Evolutionary conservation across 129 eudicot genomes (phyloP), one percentile per base, ranked within the genome.

Genomic region (Chrysanthemum makinoi): DNA sequence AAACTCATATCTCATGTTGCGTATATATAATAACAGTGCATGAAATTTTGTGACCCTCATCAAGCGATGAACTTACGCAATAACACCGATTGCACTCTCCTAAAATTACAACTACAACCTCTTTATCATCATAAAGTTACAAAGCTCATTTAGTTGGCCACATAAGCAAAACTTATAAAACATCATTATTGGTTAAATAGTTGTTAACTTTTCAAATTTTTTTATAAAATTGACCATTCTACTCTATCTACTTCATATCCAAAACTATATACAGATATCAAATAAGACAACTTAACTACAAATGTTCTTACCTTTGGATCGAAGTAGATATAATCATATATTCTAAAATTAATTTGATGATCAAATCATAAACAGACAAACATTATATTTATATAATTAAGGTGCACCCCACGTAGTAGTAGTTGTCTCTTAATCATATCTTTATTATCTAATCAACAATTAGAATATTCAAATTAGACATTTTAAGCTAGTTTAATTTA

Each of bases 381-480:
- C 7, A 12, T 10, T 64, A 56, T 70, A 55, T 55, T 35, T 66
- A 43, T 39, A 76, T 6, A 68, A 47, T 57, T 35, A 44, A 68
- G 55, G 75, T 68, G 69, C 62, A 68, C 75, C 79, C 55, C 69
- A 68, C 69, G 55, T 63, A 19, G 26, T 57, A 16, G 26, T 63
- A 7, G 10, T 30, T 49, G 30, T 72, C 66, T 56, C 19, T 49
- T 18, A 20, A 60, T 24, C 61, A 13, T 39, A 15, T 14, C 26
- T 50, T 68, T 26, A 30, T 30, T 30, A 30, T 30, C 35, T 16
- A 22, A 47, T 65, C 9, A 9, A 19, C 12, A 19, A 59, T 12
- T 24, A 4, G 26, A 26, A 18, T 18, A 7, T 60, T 26, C 18
- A 15, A 2, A 52, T 16, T 12, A 52, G 6, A 30, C 33, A 62